Percentiles rank a stretch among this genome's conserved stretches.
Conservation (phyloP, 192 early-diverging fungal genomes). For the Rhizophagus prolifer region DNA sequence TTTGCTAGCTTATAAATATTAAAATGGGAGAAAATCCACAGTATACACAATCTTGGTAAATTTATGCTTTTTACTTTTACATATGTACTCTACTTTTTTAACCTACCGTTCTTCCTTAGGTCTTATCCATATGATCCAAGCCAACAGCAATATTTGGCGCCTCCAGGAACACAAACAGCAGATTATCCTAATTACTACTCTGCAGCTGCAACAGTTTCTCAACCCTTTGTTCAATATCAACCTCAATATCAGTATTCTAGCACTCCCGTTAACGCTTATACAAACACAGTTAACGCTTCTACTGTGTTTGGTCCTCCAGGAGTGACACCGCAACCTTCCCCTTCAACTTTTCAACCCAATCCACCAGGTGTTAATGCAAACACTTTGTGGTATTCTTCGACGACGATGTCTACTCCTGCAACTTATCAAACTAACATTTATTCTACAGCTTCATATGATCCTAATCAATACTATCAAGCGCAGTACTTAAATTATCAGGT, state of each 20-base stretch:
- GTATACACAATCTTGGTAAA: constrained; percentile 12
- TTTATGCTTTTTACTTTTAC: neutral
- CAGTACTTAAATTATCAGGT: constrained; percentile 10
- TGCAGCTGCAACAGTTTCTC: neutral
- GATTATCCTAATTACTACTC: constrained; percentile 15
- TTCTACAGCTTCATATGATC: constrained; percentile 24
- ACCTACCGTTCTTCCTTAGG: neutral
- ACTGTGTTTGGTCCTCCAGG: constrained; percentile 17
- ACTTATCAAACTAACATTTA: neutral
- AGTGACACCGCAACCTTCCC: constrained; percentile 16
- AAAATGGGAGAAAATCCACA: constrained; percentile 29
- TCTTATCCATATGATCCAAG: constrained; percentile 20
- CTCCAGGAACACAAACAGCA: constrained; percentile 26
- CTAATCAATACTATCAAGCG: constrained; percentile 24
- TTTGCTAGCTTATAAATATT: neutral
- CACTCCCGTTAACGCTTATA: neutral
- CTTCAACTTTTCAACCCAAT: constrained; percentile 29
- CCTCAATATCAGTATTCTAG: neutral
- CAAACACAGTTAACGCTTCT: constrained; percentile 11
- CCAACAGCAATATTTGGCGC: constrained; percentile 16
- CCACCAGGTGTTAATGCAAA: constrained; percentile 29
- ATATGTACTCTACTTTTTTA: neutral
- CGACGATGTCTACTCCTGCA: constrained; percentile 22
- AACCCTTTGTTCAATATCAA: neutral
- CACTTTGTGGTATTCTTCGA: constrained; percentile 24